These are phyloP conservation scores for Pelargonium fulgidum DNA, from an alignment of 441 rosid genomes.

Conservation along the genomic window DNA sequence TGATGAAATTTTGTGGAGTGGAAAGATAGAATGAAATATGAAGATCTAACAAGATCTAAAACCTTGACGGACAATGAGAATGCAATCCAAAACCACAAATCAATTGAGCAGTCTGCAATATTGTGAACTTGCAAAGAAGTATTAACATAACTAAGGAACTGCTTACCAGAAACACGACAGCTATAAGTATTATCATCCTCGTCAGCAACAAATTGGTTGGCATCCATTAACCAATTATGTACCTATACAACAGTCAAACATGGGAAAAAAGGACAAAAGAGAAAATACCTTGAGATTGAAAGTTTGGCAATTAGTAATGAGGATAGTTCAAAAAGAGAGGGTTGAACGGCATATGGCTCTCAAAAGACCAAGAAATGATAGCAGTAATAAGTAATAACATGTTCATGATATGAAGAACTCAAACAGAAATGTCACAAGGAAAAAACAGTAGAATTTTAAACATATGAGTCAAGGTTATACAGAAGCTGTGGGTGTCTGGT, in stretches of 20 bases:
- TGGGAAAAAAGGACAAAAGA: conserved; percentile 17
- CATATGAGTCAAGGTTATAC: background rate
- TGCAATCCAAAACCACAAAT: background rate
- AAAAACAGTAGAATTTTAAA: background rate
- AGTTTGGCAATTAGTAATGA: background rate
- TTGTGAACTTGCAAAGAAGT: background rate
- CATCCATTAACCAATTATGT: conserved; percentile 80
- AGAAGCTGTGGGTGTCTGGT: background rate
- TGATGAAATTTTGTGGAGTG: background rate
- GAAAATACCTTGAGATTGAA: conserved; percentile 2
- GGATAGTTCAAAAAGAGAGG: background rate
- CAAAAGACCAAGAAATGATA: background rate
- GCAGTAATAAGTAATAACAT: background rate
- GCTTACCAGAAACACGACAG: conserved; percentile 86
- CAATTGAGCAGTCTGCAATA: conserved; percentile 1
- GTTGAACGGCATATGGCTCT: background rate
- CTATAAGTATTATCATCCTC: conserved; percentile 90
- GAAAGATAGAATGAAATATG: background rate
- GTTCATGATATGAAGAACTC: conserved; percentile 4
- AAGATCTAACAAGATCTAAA: conserved; percentile 3
- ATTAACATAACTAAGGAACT: conserved; percentile 22
- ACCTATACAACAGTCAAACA: conserved; percentile 38
- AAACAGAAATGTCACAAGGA: background rate
- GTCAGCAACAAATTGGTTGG: conserved; percentile 83
- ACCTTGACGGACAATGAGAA: background rate